Conservation (phyloP, 1,284 basidiomycete species). For the Ganoderma boninense region DNA sequence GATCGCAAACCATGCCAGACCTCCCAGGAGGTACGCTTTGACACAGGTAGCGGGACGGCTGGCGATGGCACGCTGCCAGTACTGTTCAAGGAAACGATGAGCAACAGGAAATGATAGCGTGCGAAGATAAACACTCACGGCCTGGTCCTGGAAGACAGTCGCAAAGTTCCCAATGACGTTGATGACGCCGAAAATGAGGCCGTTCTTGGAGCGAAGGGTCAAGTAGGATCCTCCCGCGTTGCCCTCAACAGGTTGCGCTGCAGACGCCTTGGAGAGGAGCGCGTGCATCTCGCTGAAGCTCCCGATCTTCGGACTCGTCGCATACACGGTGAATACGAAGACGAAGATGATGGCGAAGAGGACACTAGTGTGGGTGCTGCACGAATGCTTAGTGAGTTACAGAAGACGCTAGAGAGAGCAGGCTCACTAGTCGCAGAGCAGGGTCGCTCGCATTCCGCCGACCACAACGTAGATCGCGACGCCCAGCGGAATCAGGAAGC, state of each 20-base stretch:
- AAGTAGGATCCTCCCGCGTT: constrained; percentile 72
- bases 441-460: constrained; percentile 56
- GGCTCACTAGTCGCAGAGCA: constrained; percentile 49
- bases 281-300: constrained; percentile 60
- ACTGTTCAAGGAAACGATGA: constrained; percentile 38
- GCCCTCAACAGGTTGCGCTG: constrained; percentile 55
- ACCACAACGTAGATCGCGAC: constrained; percentile 66
- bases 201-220: constrained; percentile 84
- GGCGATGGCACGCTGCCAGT: constrained; percentile 91
- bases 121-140: constrained; percentile 29
- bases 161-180: constrained; percentile 85
- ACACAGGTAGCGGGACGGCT: constrained; percentile 84
- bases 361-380: constrained; percentile 80
- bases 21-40: constrained; percentile 89
- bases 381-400: constrained; percentile 1
- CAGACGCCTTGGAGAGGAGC: constrained; percentile 53
- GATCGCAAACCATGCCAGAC: constrained; percentile 90
- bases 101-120: not conserved
- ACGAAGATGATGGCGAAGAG: constrained; percentile 84
- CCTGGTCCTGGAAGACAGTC: constrained; percentile 55
- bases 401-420: not conserved
- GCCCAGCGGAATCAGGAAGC: constrained; percentile 68
- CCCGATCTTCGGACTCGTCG: constrained; percentile 65
- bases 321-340: constrained; percentile 78
- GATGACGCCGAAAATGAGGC: constrained; percentile 89